Evolutionary conservation across 129 eudicot genomes (phyloP).

Genomic region (Sambucus nigra): DNA sequence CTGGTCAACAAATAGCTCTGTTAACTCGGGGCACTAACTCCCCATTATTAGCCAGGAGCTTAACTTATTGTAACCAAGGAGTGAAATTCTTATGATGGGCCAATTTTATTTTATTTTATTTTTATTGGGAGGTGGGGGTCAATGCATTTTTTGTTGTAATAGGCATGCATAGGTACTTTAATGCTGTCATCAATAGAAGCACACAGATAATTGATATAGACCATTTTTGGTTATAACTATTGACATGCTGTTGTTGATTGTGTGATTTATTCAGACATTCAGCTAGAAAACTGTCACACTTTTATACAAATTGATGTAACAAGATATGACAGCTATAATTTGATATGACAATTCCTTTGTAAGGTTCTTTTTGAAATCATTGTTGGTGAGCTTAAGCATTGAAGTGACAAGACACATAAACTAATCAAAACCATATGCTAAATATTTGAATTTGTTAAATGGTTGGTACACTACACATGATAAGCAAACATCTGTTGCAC

Average conservation of each 20-base stretch:
- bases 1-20: conserved; percentile 46
- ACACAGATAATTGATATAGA: conserved; percentile 4
- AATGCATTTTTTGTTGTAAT: background rate
- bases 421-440: no score
- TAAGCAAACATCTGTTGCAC: no score
- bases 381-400: no score
- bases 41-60: background rate
- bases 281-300: no score
- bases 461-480: no score
- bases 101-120: background rate
- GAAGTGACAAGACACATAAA: no score
- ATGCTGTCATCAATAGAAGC: background rate
- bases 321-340: no score
- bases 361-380: no score
- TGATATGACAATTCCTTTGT: no score
- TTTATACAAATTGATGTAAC: no score
- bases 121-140: background rate
- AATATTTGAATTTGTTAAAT: no score
- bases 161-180: conserved; percentile 6
- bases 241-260: background rate
- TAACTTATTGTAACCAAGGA: background rate
- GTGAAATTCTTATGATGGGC: background rate
- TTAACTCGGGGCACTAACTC: conserved; percentile 6
- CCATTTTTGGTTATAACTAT: background rate
- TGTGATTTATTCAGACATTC: no score